These are phyloP conservation scores for Salix purpurea DNA, from an alignment of 345 rosid species.

Conservation along the genomic window DNA sequence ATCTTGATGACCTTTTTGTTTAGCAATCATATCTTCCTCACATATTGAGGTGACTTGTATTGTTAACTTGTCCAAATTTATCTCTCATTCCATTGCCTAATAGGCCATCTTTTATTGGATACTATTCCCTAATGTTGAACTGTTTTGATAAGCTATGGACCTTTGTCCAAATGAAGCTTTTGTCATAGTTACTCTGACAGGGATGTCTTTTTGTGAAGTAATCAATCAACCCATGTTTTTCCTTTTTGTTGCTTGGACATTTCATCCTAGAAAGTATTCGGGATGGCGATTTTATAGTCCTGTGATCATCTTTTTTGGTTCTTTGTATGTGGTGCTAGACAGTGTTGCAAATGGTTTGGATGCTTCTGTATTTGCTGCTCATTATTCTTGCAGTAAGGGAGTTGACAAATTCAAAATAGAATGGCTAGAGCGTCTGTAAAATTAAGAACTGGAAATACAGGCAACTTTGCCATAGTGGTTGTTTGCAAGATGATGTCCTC, in stretches of 20 bases:
- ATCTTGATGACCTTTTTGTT: not conserved
- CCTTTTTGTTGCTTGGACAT: not conserved
- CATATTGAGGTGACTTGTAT: not conserved
- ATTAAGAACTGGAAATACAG: slow-evolving; percentile 2
- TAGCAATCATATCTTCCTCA: not conserved
- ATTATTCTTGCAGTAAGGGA: not conserved
- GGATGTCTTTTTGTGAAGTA: slow-evolving; percentile 8
- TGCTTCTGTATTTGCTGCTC: not conserved
- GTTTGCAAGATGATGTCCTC: slow-evolving; percentile 30
- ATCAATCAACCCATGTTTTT: not conserved
- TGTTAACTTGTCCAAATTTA: not conserved
- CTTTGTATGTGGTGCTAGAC: not conserved
- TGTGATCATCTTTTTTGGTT: not conserved
- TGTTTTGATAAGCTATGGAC: slow-evolving; percentile 51
- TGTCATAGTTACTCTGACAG: slow-evolving; percentile 91
- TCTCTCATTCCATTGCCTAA: not conserved
- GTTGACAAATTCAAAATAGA: not conserved
- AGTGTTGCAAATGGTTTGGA: not conserved
- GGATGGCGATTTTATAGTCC: not conserved
- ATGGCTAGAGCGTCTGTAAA: not conserved
- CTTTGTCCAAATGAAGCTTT: slow-evolving; percentile 55
- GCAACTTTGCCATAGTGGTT: slow-evolving; percentile 52
- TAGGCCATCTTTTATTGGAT: not conserved
- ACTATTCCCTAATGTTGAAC: slow-evolving; percentile 51
- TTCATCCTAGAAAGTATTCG: not conserved